phyloP scores from a whole-genome alignment of 495 filamentous ascomycete genomes.

The Hypomontagnella monticulosa region DNA sequence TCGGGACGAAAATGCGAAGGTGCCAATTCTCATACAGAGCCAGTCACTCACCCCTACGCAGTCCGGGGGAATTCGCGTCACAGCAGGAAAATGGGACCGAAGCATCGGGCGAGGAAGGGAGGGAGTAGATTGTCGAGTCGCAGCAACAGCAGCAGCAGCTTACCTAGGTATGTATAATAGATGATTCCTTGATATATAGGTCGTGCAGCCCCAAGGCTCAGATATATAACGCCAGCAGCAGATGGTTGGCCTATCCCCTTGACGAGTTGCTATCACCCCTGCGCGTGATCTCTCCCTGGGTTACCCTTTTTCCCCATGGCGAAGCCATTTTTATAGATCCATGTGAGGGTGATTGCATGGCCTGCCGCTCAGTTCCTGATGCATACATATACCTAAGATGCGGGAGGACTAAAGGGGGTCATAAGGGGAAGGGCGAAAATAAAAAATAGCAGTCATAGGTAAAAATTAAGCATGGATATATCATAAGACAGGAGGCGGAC shows the following conservation, averaged over 20 bases:
- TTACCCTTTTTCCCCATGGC: too few species aligned
- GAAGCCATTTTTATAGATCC: neutral
- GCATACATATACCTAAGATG: constrained; percentile 17
- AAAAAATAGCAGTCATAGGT: constrained; percentile 8
- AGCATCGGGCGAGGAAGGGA: neutral
- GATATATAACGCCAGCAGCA: constrained; percentile 32
- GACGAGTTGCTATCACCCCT: constrained; percentile 11
- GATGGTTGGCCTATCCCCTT: constrained; percentile 2
- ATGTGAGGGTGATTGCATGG: constrained; percentile 36
- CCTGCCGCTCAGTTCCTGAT: constrained; percentile 15
- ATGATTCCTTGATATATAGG: neutral
- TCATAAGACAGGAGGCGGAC: constrained; percentile 1
- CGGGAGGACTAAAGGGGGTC: constrained; percentile 23
- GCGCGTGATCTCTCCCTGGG: constrained; percentile 8
- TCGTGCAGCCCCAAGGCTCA: constrained; percentile 31
- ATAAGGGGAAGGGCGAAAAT: constrained; percentile 6
- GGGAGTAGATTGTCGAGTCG: constrained; percentile 11
- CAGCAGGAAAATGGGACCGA: constrained; percentile 10
- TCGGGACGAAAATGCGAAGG: constrained; percentile 36
- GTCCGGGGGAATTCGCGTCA: constrained; percentile 2
- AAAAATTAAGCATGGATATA: too few species aligned
- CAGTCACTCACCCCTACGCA: constrained; percentile 13
- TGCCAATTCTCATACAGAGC: constrained; percentile 16
- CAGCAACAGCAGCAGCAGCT: constrained; percentile 9
- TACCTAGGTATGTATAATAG: neutral